Evolutionary conservation across 768 basidiomycete genomes (phyloP), one percentile per base, ranked within the genome.

Genomic region (Baorangia bicolor): DNA sequence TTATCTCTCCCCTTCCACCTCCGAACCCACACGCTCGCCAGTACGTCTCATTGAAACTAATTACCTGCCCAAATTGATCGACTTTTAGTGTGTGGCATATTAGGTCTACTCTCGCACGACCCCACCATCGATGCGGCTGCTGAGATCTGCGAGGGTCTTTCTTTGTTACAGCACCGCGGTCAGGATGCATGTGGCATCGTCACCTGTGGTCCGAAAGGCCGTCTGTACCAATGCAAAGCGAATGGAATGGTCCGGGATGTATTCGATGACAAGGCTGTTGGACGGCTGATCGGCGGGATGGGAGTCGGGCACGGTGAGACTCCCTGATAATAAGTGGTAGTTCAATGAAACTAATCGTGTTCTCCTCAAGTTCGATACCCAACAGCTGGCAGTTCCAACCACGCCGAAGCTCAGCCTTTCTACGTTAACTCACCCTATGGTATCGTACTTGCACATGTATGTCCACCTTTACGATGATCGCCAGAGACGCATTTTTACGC

Each of bases 341-440:
- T 53, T 57, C 48, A 14, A 25, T 51, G n/a, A n/a, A n/a, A n/a
- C 47, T 56, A 33, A 64, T 61, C 50, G 34, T 60, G 34, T 25
- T 31, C 45, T 58, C 21, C 42, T 25, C 62, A 8, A 98, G 97
- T 96, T 51, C 86, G 97, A 55, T 98, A 99, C 74, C 97, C 97
- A 11, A 98, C 97, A 57, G 97, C 97, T 50, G 97, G 97, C 47
- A 94, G 93, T 68, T 97, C 94, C 55, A 91, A 94, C 55, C 91
- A 97, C 62, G 88, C 96, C 12, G 97, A 99, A 71, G 95, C 97
- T 9, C 97, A 99, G 69, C 97, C 97, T 1, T 99, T 99, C 80
- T 99, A 99, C 70, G 97, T 99, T 64, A 99, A 99, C 77, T 96
- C 94, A n/a, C 97, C 97, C 4, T 99, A 98, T 71, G 97, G 97